A percentile compares a stretch with the other conserved stretches of the same genome.
phyloP scores from a whole-genome alignment of 768 basidiomycete species.

The Pleurotus giganteus region DNA sequence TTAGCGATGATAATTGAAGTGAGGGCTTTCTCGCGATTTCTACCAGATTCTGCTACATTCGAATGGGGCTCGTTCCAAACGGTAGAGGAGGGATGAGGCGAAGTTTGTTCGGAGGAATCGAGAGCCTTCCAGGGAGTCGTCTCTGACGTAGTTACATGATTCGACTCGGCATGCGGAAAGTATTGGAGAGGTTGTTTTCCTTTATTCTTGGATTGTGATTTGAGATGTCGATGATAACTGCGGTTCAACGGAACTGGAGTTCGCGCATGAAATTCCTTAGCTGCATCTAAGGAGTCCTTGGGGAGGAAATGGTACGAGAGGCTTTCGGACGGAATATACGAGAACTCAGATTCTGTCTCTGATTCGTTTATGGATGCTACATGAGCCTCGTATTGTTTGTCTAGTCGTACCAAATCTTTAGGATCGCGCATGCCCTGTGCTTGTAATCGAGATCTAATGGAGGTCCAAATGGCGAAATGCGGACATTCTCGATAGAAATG shows the following conservation, averaged over 20 bases:
- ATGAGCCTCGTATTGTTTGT: not conserved
- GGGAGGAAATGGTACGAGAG: not conserved
- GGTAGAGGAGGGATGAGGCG: too few relatives aligned
- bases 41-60: too few relatives aligned
- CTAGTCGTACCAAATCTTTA: not conserved
- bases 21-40: too few relatives aligned
- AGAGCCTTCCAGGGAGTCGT: not conserved
- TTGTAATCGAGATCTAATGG: not conserved
- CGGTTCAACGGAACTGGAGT: not conserved
- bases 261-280: not conserved
- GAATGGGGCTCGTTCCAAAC: too few relatives aligned
- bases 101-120: too few relatives aligned
- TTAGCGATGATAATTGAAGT: too few relatives aligned
- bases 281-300: too few relatives aligned
- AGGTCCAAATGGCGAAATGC: conserved; percentile 15
- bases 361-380: not conserved
- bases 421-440: not conserved
- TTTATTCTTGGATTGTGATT: too few relatives aligned
- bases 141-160: not conserved
- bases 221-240: not conserved
- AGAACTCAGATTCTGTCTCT: conserved; percentile 4
- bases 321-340: not conserved
- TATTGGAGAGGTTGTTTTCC: too few relatives aligned
- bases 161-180: too few relatives aligned
- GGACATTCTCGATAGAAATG: conserved; percentile 21